Percentiles rank a stretch among this genome's conserved stretches.
Conservation (phyloP, 2,329 filamentous ascomycete genomes). For the Pseudogymnoascus sp. region DNA sequence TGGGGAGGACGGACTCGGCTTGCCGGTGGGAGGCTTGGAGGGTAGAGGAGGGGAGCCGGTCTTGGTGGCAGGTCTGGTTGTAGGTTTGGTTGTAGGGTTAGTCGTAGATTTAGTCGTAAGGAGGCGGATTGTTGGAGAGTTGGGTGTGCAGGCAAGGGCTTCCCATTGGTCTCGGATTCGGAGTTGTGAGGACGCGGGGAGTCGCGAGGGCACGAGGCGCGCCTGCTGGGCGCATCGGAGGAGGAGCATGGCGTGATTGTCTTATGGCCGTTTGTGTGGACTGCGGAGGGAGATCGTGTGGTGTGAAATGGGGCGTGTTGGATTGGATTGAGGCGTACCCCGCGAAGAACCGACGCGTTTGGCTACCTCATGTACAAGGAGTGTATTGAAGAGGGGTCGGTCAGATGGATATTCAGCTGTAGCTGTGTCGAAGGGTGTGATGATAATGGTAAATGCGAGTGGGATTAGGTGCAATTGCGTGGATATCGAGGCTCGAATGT, state of each 20-base stretch:
- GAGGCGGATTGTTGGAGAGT: neutral
- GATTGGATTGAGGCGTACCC: constrained; percentile 3
- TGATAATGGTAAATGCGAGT: neutral
- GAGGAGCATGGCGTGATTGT: neutral
- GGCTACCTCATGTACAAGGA: neutral
- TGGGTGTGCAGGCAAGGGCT: neutral
- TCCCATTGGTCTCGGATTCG: neutral
- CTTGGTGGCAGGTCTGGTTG: neutral
- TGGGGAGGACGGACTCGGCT: neutral
- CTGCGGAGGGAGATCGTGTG: neutral
- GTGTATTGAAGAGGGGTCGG: neutral
- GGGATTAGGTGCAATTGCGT: neutral
- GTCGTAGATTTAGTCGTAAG: neutral
- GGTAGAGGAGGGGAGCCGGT: neutral
- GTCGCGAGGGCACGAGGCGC: neutral
- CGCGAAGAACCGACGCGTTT: neutral
- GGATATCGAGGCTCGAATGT: neutral
- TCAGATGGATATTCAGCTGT: neutral
- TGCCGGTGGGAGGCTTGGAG: neutral
- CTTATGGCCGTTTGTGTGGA: neutral
- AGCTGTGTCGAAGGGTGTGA: neutral
- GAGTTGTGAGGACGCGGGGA: neutral
- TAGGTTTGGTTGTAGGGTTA: neutral
- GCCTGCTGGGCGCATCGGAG: constrained; percentile 1
- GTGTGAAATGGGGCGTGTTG: neutral